These are phyloP conservation scores for Eurotiales sp. DNA, from an alignment of 2,329 filamentous ascomycete species.

Conservation along the genomic window DNA sequence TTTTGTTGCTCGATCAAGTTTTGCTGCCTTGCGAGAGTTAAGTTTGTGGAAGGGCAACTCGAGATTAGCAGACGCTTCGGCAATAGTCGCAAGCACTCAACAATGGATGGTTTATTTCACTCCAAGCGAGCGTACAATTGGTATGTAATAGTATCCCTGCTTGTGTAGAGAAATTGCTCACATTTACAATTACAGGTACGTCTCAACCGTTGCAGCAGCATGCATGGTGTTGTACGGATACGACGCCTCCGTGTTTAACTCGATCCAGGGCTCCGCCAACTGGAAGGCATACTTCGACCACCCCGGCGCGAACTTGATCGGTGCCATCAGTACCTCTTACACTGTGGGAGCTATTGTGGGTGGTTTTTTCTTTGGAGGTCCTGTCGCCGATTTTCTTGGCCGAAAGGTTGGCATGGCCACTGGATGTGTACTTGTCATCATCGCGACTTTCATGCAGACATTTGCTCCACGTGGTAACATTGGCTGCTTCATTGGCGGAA, in stretches of 20 bases:
- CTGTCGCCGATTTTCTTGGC: conserved; percentile 59
- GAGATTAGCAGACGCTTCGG: not conserved
- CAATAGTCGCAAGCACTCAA: not conserved
- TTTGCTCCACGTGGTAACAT: conserved; percentile 60
- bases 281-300: conserved; percentile 63
- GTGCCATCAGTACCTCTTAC: conserved; percentile 64
- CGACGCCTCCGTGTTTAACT: conserved; percentile 71
- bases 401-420: conserved; percentile 62
- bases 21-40: not conserved
- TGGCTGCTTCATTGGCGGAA: conserved; percentile 64
- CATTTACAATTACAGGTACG: conserved; percentile 48
- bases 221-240: conserved; percentile 75
- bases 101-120: not conserved
- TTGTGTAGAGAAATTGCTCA: too few species aligned
- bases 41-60: not conserved
- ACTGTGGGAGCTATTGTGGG: conserved; percentile 67
- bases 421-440: conserved; percentile 62
- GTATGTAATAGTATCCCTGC: too few species aligned
- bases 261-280: conserved; percentile 63
- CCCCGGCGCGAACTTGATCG: conserved; percentile 43
- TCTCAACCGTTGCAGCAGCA: conserved; percentile 65
- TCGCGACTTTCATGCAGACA: conserved; percentile 66
- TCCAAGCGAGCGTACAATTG: conserved; percentile 12
- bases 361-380: conserved; percentile 66
- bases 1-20: not conserved